Evolutionary conservation across 1,139 yeast genomes (phyloP), one percentile per base, ranked within the genome.

Genomic region (Hanseniaspora gamundiae): DNA sequence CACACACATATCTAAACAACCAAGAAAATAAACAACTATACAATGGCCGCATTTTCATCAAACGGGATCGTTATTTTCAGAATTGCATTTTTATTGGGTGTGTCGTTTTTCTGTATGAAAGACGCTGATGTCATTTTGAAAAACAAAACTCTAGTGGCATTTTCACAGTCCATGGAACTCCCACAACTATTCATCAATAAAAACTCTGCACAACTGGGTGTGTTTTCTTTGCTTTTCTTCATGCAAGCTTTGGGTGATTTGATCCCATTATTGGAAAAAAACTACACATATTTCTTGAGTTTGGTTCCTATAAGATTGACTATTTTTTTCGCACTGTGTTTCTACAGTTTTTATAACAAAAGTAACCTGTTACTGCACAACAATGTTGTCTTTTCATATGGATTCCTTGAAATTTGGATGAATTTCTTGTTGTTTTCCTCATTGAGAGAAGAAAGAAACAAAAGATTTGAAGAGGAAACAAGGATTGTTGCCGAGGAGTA

Each of bases 321-420:
- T 10, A 51, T 70, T 4, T 78, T 70, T 56, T 84, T 87, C 55
- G 57, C 57, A 1, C 51, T 80, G 40, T 76, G 76, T 10, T 67
- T 64, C 2, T 42, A 51, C 35, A 54, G 67, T 7, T 68, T 68
- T 43, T 22, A 54, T 17, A 49, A 52, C 46, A 64, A 64, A 22
- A 65, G 65, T 19, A 67, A 69, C 44, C 59, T 70, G 14, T 62
- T 65, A 31, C 45, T 80, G 20, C 76, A 80, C 54, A 80, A 80
- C 60, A 78, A 77, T 55, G 66, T 77, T 40, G 73, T 79, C 2
- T 78, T 80, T 50, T 67, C 74, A 2, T 80, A 73, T 56, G 60
- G 76, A n/a, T 79, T 80, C 52, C 58, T 75, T 50, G 93, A 82
- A 57, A 69, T 80, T 28, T 81, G 88, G 88, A 65, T 78, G 55